A percentile compares a stretch with the other conserved stretches of the same genome.
Conservation (phyloP, 129 eudicot species). For the Tagetes erecta region DNA sequence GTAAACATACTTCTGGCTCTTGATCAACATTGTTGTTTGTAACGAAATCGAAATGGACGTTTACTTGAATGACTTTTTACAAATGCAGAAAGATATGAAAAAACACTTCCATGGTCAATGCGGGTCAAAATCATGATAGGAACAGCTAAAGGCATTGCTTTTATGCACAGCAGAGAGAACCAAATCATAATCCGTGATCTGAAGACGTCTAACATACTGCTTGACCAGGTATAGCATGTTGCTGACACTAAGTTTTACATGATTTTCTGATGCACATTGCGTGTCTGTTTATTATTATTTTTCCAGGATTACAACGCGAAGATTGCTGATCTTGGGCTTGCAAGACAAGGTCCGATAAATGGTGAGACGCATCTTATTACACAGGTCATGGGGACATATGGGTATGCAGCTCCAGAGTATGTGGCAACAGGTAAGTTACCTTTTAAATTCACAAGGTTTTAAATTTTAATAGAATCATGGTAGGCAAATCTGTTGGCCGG, state of each 20-base stretch:
- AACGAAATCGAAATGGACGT: neutral
- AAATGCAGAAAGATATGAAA: constrained; percentile 25
- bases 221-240: constrained; percentile 32
- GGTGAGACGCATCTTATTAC: constrained; percentile 38
- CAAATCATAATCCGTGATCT: constrained; percentile 40
- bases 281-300: neutral
- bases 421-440: constrained; percentile 33
- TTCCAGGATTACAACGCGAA: constrained; percentile 42
- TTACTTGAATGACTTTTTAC: neutral
- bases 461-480: no score
- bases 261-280: neutral
- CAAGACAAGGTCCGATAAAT: constrained; percentile 30
- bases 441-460: neutral
- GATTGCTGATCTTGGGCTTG: constrained; percentile 41
- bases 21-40: neutral
- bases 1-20: constrained; percentile 18
- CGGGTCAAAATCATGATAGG: constrained; percentile 39
- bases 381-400: constrained; percentile 34
- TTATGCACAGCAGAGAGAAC: constrained; percentile 26
- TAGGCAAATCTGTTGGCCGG: no score
- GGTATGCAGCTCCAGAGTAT: constrained; percentile 50
- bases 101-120: constrained; percentile 35
- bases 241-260: neutral
- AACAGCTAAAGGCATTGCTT: constrained; percentile 38
- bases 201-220: constrained; percentile 44